Evolutionary conservation across 139 green algal genomes (phyloP), one percentile per base, ranked within the genome.

Genomic region (Chlamydomonas incerta): DNA sequence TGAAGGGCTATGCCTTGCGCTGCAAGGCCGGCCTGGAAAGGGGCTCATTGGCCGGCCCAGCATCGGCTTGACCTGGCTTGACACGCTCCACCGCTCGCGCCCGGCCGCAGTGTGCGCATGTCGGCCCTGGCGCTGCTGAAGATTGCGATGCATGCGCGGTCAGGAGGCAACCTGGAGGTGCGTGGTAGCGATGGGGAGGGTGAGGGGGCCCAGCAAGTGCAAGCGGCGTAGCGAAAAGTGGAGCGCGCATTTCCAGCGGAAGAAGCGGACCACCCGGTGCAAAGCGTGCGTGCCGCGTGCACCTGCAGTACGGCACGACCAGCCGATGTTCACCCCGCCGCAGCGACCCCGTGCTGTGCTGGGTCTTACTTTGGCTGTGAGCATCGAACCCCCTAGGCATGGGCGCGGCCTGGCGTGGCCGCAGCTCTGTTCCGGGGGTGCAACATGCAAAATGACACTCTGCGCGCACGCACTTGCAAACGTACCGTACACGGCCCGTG

Each of bases 61-160:
- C n/a, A n/a, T n/a, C n/a, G n/a, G n/a, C n/a, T n/a, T n/a, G n/a
- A n/a, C n/a, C n/a, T n/a, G n/a, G n/a, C n/a, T n/a, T n/a, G n/a
- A n/a, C n/a, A n/a, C n/a, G 50, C 50, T 31, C 31, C 28, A 46
- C 47, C 57, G 60, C 75, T 65, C 57, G 3, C 33, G n/a, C 77
- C 35, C 50, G 52, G 73, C 21, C 84, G 76, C 90, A 98, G 96
- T 62, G 97, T 99, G 33, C 86, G 91, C 11, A 96, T 99, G 60
- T 99, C 97, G 0, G 97, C 97, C 3, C 90, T 99, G 50, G 97
- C 97, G 2, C 89, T 99, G 58, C 89, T 99, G 17, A 99, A 99
- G 87, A 99, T 99, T 88, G 94, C 96, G 0, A 98, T 99, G 94
- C 97, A 99, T 85, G 96, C 96, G 18, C 92, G 94, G 50, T 98